Evolutionary conservation across 1,284 basidiomycete species (phyloP).

Genomic region (Fomitopsis palustris): DNA sequence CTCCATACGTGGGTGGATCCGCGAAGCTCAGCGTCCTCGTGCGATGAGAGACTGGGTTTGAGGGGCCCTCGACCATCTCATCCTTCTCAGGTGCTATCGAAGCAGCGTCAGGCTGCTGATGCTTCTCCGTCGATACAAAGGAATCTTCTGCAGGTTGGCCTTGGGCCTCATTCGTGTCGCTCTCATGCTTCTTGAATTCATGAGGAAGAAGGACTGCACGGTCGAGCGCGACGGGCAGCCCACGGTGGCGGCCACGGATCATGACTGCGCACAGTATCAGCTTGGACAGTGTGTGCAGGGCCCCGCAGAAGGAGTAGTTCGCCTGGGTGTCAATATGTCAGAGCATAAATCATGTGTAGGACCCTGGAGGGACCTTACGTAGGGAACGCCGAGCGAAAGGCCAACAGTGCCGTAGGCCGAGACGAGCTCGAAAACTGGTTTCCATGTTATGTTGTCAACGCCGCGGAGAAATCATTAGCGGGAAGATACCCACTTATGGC

Average conservation of each 20-base stretch:
- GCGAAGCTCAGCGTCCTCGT: slow-evolving; percentile 2
- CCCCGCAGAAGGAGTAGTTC: slow-evolving; percentile 64
- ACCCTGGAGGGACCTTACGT: slow-evolving; percentile 28
- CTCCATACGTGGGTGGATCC: background rate
- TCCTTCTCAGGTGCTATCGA: background rate
- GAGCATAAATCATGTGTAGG: background rate
- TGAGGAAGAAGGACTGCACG: slow-evolving; percentile 53
- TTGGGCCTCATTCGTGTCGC: background rate
- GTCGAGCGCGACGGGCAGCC: slow-evolving; percentile 70
- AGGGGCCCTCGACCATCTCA: background rate
- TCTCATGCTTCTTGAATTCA: slow-evolving; percentile 12
- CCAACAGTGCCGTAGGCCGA: slow-evolving; percentile 72
- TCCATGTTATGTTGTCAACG: background rate
- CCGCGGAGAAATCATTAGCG: background rate
- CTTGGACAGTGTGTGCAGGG: slow-evolving; percentile 67
- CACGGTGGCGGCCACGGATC: slow-evolving; percentile 75
- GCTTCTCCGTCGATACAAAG: background rate
- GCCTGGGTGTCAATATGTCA: slow-evolving; percentile 32
- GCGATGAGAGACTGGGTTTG: background rate
- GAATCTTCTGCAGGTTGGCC: background rate
- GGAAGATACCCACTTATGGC: slow-evolving; percentile 22
- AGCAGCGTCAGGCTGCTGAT: background rate
- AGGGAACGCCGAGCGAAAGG: slow-evolving; percentile 65
- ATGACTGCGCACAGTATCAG: slow-evolving; percentile 73
- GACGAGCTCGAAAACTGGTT: slow-evolving; percentile 60